These are phyloP conservation scores for Phanerochaete sordida DNA, from an alignment of 768 basidiomycete genomes.

Conservation along the genomic window DNA sequence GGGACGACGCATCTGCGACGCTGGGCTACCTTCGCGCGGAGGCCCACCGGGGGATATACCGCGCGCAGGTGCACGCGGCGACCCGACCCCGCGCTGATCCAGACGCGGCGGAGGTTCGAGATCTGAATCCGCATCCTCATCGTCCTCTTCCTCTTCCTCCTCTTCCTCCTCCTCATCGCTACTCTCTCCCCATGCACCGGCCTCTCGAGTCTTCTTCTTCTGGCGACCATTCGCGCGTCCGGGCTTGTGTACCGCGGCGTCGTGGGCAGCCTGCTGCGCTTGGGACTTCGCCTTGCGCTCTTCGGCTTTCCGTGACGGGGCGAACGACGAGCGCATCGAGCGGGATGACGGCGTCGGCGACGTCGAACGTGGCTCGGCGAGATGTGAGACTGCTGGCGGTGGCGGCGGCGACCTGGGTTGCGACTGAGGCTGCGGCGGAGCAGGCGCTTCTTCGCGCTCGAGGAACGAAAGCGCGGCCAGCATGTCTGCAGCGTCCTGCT, in stretches of 20 bases:
- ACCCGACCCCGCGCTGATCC: conserved; percentile 18
- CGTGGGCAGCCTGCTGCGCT: conserved; percentile 78
- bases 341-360: conserved; percentile 24
- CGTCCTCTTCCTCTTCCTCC: conserved; percentile 63
- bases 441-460: conserved; percentile 40
- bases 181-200: conserved; percentile 63
- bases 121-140: conserved; percentile 64
- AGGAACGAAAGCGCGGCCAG: conserved; percentile 79
- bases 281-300: conserved; percentile 83
- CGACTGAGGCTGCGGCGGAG: conserved; percentile 23
- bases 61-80: not conserved
- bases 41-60: conserved; percentile 6
- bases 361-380: conserved; percentile 21
- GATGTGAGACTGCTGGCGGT: conserved; percentile 23
- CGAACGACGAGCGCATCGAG: conserved; percentile 83
- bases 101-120: conserved; percentile 30
- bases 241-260: conserved; percentile 73
- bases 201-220: conserved; percentile 39
- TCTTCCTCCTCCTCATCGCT: conserved; percentile 85
- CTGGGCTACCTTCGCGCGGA: conserved; percentile 5
- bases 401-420: conserved; percentile 31
- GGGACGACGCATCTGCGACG: conserved; percentile 51
- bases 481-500: conserved; percentile 52
- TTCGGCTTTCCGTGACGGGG: conserved; percentile 76
- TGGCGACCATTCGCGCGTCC: conserved; percentile 49